phyloP scores from a whole-genome alignment of 208 protist genomes.

The Leishmania lainsoni region DNA sequence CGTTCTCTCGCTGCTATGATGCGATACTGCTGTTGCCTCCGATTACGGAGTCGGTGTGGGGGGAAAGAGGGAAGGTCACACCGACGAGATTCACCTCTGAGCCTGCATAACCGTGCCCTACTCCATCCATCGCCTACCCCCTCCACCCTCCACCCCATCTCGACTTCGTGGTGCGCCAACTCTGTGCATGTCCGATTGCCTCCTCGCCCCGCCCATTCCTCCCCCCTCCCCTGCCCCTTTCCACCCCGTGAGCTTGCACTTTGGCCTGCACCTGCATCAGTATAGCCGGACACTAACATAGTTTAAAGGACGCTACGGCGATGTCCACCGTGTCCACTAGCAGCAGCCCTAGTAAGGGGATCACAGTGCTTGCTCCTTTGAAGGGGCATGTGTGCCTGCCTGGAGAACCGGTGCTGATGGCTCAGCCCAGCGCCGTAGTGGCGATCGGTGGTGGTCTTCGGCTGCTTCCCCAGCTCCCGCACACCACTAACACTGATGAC shows the following conservation, averaged over 20 bases:
- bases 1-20: neutral
- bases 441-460: constrained; percentile 66
- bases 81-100: neutral
- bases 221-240: neutral
- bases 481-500: neutral
- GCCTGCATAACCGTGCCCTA: neutral
- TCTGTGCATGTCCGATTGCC: neutral
- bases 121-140: neutral
- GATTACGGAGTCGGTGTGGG: neutral
- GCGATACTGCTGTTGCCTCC: too few species aligned
- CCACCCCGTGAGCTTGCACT: neutral
- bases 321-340: neutral
- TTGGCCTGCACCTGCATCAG: neutral
- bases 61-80: neutral
- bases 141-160: neutral
- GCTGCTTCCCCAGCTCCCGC: constrained; percentile 21
- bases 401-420: constrained; percentile 73
- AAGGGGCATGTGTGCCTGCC: constrained; percentile 76
- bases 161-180: neutral
- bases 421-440: constrained; percentile 50
- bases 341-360: constrained; percentile 12
- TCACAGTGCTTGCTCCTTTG: constrained; percentile 59
- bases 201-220: neutral
- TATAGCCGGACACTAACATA: neutral
- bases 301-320: neutral